Base-by-base conservation (phyloP, 2,329 filamentous ascomycete genomes). In the Penicillium crustosum region DNA sequence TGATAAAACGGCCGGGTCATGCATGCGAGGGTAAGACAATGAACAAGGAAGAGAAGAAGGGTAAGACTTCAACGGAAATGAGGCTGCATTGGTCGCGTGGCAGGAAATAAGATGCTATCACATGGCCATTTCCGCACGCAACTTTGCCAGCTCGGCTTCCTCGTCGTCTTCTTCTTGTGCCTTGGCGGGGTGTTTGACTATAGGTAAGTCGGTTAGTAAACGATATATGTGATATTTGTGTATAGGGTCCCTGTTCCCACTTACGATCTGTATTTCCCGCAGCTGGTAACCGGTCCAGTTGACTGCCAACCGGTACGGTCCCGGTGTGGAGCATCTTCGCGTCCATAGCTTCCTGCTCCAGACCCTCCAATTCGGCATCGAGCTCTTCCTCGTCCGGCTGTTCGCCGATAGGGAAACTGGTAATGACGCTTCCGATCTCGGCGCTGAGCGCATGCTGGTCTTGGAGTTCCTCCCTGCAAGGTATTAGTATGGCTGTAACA, bases 81-180 rank as follows among this genome's bases (percentile, higher is more conserved):
- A 50, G 47, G 41, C 51, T 56, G 48, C 48, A 45, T 53, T 38
- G 49, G 43, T 53, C 55, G 49, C 55, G 36, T 57, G 41, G 25
- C 42, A 15, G 25, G 42, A 45, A 45, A 35, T 36, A 53, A 53
- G 49, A 19, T 42, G 39, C 44, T 47, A 70, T 77, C 77, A 96
- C 89, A 97, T 96, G 64, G 93, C 93, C 93, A 97, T 97, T 78
- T 97, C 93, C 36, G 91, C 93, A 75, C 96, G 92, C 67, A 99
- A 78, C 79, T 94, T 97, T 77, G 89, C 86, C 71, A 97, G 81
- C 79, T 97, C 93, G 69, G 89, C 93, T 76, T 97, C 93, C 73
- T 97, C 94, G 82, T 97, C 93, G 75, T 97, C 93, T 75, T 96
- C 91, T 72, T 89, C 87, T 74, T 60, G 73, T 71, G 66, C 79